Evolutionary conservation across 768 basidiomycete species (phyloP), one percentile per base, ranked within the genome.

Genomic region (Phylloporus scabripes): DNA sequence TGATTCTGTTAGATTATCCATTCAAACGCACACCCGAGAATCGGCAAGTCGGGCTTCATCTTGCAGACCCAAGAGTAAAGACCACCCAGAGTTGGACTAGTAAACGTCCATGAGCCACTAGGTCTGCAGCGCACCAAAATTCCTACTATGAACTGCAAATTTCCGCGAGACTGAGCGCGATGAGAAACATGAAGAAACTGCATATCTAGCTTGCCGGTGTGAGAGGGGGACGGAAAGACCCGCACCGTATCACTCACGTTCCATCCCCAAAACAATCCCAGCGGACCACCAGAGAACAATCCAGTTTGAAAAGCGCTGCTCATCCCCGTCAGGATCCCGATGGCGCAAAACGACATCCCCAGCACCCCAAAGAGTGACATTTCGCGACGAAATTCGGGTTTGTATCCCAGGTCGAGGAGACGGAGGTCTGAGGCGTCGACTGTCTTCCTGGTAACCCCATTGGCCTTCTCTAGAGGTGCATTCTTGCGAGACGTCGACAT

Each of bases 31-130:
- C 76, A 81, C 17, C 79, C 80, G 5, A 81, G 68, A 15, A 78
- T 64, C 2, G 78, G 79, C 12, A 67, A 51, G 41, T 78, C 70
- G 0, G 78, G 77, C 55, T 79, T 79, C 77, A 81, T 77, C 57
- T 73, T 76, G 65, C 78, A 80, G 10, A 80, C 79, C 80, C 79
- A 81, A 58, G 81, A 82, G 60, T 81, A 82, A 42, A 81, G 63
- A 6, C 78, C 80, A 20, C 79, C 79, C 70, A 81, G 74, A 3
- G 78, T 77, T 0, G 78, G 78, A 48, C 75, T 77, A 42, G n/a
- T 3, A 10, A 45, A 49, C 15, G 17, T 45, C 18, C n/a, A 37
- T 52, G 53, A 59, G 42, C 42, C 12, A 18, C 8, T 11, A 10
- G 14, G 34, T 20, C 18, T 10, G 21, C 14, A 2, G 5, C 3